Evolutionary conservation across 225 moss, liverwort and hornwort species (phyloP).

Genomic region (Anthoceros angustus): DNA sequence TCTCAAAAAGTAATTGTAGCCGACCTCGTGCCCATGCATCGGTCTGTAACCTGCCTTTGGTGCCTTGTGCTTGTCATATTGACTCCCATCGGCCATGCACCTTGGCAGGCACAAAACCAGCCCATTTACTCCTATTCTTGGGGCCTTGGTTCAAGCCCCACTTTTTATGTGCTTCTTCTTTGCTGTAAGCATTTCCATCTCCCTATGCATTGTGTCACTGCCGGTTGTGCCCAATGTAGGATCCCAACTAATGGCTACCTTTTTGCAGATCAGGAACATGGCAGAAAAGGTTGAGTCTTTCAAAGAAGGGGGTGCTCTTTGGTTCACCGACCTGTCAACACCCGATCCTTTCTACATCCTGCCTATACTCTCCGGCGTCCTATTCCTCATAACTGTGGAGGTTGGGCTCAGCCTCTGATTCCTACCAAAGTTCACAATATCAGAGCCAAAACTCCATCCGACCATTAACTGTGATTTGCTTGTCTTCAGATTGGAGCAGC

Average conservation of each 20-base stretch:
- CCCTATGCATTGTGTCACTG: conserved; percentile 2
- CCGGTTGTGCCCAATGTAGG: not conserved
- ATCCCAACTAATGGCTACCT: not conserved
- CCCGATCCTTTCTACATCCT: conserved; percentile 73
- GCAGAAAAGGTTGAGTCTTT: conserved; percentile 90
- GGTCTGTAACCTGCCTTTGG: not conserved
- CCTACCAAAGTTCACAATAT: not conserved
- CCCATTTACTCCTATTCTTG: conserved; percentile 77
- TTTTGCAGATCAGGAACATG: conserved; percentile 79
- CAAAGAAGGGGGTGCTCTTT: conserved; percentile 79
- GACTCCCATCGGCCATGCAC: not conserved
- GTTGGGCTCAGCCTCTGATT: conserved; percentile 9
- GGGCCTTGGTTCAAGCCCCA: conserved; percentile 94
- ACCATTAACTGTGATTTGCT: not conserved
- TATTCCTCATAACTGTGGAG: conserved; percentile 78
- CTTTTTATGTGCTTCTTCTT: conserved; percentile 99
- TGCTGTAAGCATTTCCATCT: conserved; percentile 37
- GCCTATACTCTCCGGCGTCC: conserved; percentile 77
- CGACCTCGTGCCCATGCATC: not conserved
- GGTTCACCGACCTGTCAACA: conserved; percentile 92
- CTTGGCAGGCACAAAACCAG: conserved; percentile 73
- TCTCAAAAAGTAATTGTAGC: conserved; percentile 39
- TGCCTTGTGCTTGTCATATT: not conserved
- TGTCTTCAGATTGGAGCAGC: conserved; percentile 69
- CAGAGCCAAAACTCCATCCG: not conserved